Base-by-base conservation (phyloP, 2,329 filamentous ascomycete species). In the Alternaria solani region DNA sequence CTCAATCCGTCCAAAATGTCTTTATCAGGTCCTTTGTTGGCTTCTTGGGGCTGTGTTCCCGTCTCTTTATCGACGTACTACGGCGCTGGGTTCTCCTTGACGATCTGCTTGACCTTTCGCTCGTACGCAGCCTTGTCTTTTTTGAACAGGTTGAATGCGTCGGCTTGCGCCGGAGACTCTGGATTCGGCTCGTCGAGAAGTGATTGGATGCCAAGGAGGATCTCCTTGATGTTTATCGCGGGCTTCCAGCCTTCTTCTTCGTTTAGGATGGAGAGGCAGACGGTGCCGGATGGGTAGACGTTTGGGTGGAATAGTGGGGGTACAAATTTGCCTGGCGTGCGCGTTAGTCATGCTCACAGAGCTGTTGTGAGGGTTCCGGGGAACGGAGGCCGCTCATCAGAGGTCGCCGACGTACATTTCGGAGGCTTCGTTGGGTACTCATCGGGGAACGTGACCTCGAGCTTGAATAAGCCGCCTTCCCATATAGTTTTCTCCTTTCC, bases 171-270 rank as follows among this genome's bases (percentile, higher is more conserved):
- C 0, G 95, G 95, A 1, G 93, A 97, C 51, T 99, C 95, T 3
- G 94, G 95, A 76, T 99, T 99, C 16, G 96, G 95, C 73, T 97
- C 94, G 78, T 99, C 91, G 41, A 99, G 88, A 2, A 99, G 87
- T 72, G 96, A 94, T 80, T 99, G 95, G 59, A 99, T 96, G 49
- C 95, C 95, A 1, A 98, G 86, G 6, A 98, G 87, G 65, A 99
- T 98, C 81, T 98, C 93, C 82, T 97, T 98, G 78, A 99, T 93
- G 0, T 95, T 99, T 74, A 99, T 99, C 7, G 95, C 94, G 1
- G 95, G 96, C 80, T 96, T 96, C 95, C 96, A 99, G 7, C 92
- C 94, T 78, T 99, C 95, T 73, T 99, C 95, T 79, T 99, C 96
- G 81, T 98, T 99, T 67, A 99, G 82, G 68, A 99, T 99, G 28